Base-by-base conservation (phyloP, 345 rosid species). In the Ceriops decandra region DNA sequence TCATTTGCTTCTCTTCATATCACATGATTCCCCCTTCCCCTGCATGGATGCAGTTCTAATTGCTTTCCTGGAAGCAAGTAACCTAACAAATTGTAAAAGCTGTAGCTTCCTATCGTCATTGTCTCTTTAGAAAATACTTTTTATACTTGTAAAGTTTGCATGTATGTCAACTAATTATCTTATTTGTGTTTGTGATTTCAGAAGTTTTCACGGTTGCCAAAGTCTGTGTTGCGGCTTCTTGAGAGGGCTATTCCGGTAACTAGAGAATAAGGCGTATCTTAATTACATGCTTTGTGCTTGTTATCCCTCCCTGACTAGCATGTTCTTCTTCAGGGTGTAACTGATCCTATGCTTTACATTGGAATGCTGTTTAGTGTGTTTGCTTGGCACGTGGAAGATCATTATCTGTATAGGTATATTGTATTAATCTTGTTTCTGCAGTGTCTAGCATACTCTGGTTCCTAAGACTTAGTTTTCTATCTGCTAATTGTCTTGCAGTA, bases 311-410 rank as follows among this genome's bases (percentile, higher is more conserved):
- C 32, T 57, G 61, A 52, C 74, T 71, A 63, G 60, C 51, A 3
- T 68, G 65, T 66, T 51, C 74, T 72, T 79, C 62, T 82, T 70
- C 89, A 95, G 99, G 99, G 99, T 68, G 91, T 95, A 68, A 95
- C 99, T 36, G 99, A 95, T 59, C 99, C 99, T n/a, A 95, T 95
- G 99, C 97, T 95, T 80, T 95, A 95, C 85, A 89, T 95, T 26
- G 99, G 99, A 77, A 95, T 95, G 99, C 85, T 95, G 32, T 95
- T 95, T 82, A 95, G 99, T 70, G 80, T 92, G 85, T 95, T 95
- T 85, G 99, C 99, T 52, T 95, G 99, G 99, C 99, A 95, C 60
- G 99, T 95, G 68, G 99, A 95, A 80, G 99, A 92, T 78, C 99
- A 95, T 79, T 95, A 90, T 77, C 77, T 95, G 82, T 95, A 92